These are phyloP conservation scores for Eutrema salsugineum DNA, from an alignment of 441 rosid species.

Conservation along the genomic window DNA sequence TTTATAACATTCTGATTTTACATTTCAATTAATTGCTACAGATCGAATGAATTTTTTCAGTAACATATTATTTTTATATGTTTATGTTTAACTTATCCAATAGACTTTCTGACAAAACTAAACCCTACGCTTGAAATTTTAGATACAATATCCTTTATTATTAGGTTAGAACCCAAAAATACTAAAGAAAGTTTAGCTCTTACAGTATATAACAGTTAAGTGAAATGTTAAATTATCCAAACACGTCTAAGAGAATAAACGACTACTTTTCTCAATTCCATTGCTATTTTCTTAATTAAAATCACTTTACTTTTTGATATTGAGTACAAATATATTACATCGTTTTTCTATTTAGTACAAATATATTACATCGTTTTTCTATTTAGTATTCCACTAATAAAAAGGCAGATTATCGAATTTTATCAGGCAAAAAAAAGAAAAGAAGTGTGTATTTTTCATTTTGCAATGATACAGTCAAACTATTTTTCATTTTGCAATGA, in stretches of 20 bases:
- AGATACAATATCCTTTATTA: neutral
- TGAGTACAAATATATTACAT: neutral
- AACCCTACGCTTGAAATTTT: neutral
- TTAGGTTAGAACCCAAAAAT: neutral
- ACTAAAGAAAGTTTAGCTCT: too few species aligned
- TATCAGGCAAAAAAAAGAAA: neutral
- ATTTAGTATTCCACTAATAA: neutral
- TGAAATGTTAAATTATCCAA: neutral
- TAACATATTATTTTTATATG: too few species aligned
- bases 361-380: neutral
- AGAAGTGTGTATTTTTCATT: neutral
- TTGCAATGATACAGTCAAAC: neutral
- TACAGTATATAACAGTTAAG: neutral
- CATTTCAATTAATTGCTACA: neutral
- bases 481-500: slow-evolving; percentile 5
- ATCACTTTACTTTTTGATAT: neutral
- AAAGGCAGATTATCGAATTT: neutral
- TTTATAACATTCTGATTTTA: too few species aligned
- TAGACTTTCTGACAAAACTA: neutral
- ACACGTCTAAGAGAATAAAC: neutral
- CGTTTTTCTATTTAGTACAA: neutral
- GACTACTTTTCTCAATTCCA: neutral
- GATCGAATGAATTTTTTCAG: neutral
- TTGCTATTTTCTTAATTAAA: neutral
- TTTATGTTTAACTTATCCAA: neutral